Evolutionary conservation across 306 rosid genomes (phyloP), one percentile per base, ranked within the genome.

Genomic region (Vachellia collinsii): DNA sequence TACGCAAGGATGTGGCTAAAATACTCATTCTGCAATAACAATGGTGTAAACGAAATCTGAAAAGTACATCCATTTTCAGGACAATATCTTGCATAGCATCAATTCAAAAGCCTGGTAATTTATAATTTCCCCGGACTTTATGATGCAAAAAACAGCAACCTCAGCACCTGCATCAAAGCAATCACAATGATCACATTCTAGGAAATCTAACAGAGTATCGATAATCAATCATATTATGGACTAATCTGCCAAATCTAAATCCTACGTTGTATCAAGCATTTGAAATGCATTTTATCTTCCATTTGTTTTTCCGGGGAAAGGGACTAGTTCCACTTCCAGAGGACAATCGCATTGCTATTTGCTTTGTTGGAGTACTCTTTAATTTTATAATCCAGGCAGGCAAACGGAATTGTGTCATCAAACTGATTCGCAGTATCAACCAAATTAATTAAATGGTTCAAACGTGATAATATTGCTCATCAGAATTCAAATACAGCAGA

Each of bases 81-180:
- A 29, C 34, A 29, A 29, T 29, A 29, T 68, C 76, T 68, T 53
- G 36, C 44, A 71, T 63, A 20, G 23, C 53, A 71, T 63, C 29
- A 56, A 56, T 7, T n/a, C n/a, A 20, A 29, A 29, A 29, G 99
- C 98, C 81, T 95, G 98, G 78, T 93, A 95, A 70, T 93, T 93
- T 73, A 95, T 84, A 87, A 95, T 97, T 65, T 93, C 97, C 81
- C 98, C 93, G 0, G 98, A 91, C 77, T 92, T 95, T 62, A 96
- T 95, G 77, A 91, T 90, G 92, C 99, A 95, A 68, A 95, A 90
- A 76, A 93, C 99, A 74, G 97, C 99, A 81, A 95, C 97, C 86
- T 93, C 98, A 77, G 97, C 98, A 77, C 98, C 99, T 95, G 83
- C 84, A 82, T 38, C 44, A 72, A 23, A 72, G 66, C 76, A 79